These are phyloP conservation scores for Candolleomyces aberdarensis DNA, from an alignment of 768 basidiomycete genomes.

Conservation along the genomic window DNA sequence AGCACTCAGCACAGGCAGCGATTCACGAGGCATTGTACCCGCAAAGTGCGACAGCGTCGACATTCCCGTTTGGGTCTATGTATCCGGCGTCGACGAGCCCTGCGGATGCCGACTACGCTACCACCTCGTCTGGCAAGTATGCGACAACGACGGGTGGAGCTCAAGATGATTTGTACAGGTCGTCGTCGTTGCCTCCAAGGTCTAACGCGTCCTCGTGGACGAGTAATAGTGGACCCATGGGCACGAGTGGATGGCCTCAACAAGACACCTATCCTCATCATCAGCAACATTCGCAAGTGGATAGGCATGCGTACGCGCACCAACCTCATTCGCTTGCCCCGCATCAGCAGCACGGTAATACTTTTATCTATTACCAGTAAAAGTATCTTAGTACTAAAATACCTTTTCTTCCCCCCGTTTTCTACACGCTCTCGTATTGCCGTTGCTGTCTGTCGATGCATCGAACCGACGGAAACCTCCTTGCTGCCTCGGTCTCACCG, in stretches of 20 bases:
- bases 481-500: too few relatives aligned
- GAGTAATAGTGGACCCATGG: slow-evolving; percentile 1
- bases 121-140: background rate
- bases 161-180: background rate
- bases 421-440: background rate
- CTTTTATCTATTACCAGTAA: slow-evolving; percentile 27
- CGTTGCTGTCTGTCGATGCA: too few relatives aligned
- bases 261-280: background rate
- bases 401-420: slow-evolving; percentile 4
- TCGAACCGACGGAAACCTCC: too few relatives aligned
- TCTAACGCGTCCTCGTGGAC: background rate
- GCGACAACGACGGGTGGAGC: background rate
- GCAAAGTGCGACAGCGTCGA: background rate
- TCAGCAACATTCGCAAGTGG: background rate
- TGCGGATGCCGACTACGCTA: background rate
- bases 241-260: background rate
- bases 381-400: slow-evolving; percentile 31
- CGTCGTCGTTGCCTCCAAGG: background rate
- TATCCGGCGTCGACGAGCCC: background rate
- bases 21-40: background rate
- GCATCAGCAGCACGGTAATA: slow-evolving; percentile 25
- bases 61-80: background rate
- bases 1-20: background rate
- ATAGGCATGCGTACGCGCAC: background rate
- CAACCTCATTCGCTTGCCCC: slow-evolving; percentile 12